Evolutionary conservation across 2,329 filamentous ascomycete genomes (phyloP).

Genomic region (Hypoxylon sp.): DNA sequence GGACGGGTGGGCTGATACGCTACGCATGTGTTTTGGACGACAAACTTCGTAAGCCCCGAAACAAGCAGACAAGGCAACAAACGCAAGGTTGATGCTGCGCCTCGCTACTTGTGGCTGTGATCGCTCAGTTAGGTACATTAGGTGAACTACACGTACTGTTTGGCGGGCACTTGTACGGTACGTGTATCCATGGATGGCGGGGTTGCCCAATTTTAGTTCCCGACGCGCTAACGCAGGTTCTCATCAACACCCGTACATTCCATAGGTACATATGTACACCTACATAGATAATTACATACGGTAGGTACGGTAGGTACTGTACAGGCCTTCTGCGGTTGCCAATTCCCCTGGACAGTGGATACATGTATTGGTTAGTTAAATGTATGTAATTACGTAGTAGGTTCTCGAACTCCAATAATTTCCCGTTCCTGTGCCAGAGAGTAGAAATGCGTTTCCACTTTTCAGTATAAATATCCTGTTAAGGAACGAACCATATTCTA

Average conservation of each 20-base stretch:
- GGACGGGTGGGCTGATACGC: constrained; percentile 40
- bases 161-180: no score
- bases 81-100: constrained; percentile 37
- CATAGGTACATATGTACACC: no score
- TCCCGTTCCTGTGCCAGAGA: background rate
- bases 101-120: constrained; percentile 35
- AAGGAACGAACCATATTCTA: background rate
- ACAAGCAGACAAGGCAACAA: constrained; percentile 11
- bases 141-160: no score
- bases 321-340: background rate
- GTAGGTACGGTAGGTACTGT: no score
- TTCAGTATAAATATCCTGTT: background rate
- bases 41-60: constrained; percentile 21
- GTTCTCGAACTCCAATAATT: background rate
- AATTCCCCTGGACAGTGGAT: constrained; percentile 3
- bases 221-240: constrained; percentile 25
- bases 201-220: constrained; percentile 37
- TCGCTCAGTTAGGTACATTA: no score
- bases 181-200: background rate
- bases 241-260: constrained; percentile 8
- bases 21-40: constrained; percentile 20
- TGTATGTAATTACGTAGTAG: no score
- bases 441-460: background rate
- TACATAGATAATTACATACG: no score
- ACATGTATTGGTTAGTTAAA: no score